Evolutionary conservation across 1,139 yeast species (phyloP).

Genomic region (Geotrichum cucujoidarum): DNA sequence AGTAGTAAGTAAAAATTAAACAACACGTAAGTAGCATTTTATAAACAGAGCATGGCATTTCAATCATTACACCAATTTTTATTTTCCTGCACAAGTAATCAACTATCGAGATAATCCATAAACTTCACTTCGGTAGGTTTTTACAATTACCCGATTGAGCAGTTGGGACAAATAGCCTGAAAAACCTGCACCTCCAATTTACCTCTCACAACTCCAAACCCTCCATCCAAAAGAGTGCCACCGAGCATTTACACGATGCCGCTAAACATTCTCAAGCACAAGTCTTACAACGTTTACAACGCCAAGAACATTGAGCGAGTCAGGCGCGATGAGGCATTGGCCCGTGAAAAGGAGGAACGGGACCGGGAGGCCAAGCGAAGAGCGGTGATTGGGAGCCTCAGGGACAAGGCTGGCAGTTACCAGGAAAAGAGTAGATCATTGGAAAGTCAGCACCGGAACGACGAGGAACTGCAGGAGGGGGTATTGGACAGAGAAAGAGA

Average conservation of each 20-base stretch:
- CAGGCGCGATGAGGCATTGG: conserved; percentile 30
- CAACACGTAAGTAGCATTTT: too few relatives aligned
- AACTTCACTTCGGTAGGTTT: neutral
- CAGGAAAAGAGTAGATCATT: too few relatives aligned
- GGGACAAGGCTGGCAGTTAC: neutral
- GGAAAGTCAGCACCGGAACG: too few relatives aligned
- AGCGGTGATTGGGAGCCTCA: neutral
- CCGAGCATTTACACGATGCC: conserved; percentile 26
- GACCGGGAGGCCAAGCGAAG: conserved; percentile 15
- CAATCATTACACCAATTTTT: too few relatives aligned
- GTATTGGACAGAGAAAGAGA: too few relatives aligned
- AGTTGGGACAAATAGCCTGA: too few relatives aligned
- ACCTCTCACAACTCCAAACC: neutral
- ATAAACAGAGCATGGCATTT: too few relatives aligned
- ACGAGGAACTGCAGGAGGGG: too few relatives aligned
- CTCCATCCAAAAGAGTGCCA: neutral
- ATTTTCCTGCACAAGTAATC: too few relatives aligned
- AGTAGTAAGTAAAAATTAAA: too few relatives aligned
- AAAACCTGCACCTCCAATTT: neutral
- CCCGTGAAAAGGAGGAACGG: conserved; percentile 23
- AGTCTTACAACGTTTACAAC: conserved; percentile 34
- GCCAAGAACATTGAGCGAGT: conserved; percentile 32
- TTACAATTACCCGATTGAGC: neutral
- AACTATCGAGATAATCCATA: neutral
- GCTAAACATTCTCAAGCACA: conserved; percentile 31